These are phyloP conservation scores for Dendrobium huoshanense DNA, from an alignment of 106 monocot genomes.

Conservation along the genomic window DNA sequence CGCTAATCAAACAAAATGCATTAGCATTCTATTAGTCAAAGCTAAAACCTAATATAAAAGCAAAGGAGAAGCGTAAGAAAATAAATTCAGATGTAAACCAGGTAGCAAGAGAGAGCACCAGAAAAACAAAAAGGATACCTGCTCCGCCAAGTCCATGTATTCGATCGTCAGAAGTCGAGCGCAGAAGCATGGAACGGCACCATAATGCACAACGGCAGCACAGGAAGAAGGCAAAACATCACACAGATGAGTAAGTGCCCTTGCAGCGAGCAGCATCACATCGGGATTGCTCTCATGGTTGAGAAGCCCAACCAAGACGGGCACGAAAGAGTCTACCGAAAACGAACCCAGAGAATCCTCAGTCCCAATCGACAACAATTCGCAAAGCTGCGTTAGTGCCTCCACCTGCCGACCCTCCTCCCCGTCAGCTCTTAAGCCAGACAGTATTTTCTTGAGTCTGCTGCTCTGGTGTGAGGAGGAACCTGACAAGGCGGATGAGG, in stretches of 20 bases:
- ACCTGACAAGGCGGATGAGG: conserved; percentile 47
- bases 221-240: conserved; percentile 90
- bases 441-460: conserved; percentile 76
- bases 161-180: conserved; percentile 86
- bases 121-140: conserved; percentile 28
- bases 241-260: conserved; percentile 82
- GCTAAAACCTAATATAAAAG: background rate
- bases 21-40: background rate
- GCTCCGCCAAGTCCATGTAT: conserved; percentile 95
- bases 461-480: conserved; percentile 48
- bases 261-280: conserved; percentile 88
- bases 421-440: conserved; percentile 72
- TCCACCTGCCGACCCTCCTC: conserved; percentile 91
- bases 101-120: background rate
- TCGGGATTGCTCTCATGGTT: conserved; percentile 86
- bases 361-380: conserved; percentile 88
- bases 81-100: background rate
- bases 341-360: conserved; percentile 81
- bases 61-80: background rate
- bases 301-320: conserved; percentile 76
- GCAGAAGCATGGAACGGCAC: conserved; percentile 74
- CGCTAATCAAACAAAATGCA: no score
- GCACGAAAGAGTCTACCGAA: conserved; percentile 92
- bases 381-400: conserved; percentile 90
- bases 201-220: conserved; percentile 89